These are phyloP conservation scores for Terfezia claveryi DNA, from an alignment of 495 filamentous ascomycete species.

Conservation along the genomic window DNA sequence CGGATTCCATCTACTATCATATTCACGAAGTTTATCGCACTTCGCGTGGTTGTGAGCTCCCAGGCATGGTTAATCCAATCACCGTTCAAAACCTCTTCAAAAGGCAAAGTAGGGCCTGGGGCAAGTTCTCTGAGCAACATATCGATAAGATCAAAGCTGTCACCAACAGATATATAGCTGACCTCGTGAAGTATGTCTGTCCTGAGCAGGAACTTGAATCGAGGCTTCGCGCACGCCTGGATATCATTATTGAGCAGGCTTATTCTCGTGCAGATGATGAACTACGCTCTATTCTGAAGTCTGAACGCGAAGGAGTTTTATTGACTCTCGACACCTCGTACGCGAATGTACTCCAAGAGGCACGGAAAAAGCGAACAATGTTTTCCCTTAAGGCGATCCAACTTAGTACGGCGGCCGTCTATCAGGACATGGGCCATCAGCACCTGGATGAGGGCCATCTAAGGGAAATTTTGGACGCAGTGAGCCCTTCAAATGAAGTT, in stretches of 20 bases:
- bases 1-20: conserved; percentile 15
- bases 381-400: neutral
- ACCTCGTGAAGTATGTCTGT: conserved; percentile 7
- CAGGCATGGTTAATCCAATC: conserved; percentile 21
- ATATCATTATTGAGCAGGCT: conserved; percentile 2
- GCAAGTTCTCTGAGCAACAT: neutral
- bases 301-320: conserved; percentile 21
- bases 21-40: conserved; percentile 18
- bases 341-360: conserved; percentile 15
- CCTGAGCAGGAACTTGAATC: conserved; percentile 4
- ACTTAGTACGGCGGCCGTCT: neutral
- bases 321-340: conserved; percentile 23
- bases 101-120: conserved; percentile 21
- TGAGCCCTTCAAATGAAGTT: conserved; percentile 17
- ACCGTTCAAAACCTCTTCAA: conserved; percentile 21
- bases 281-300: conserved; percentile 14
- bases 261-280: conserved; percentile 9
- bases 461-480: neutral
- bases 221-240: conserved; percentile 6
- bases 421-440: too few relatives aligned
- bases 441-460: neutral
- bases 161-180: conserved; percentile 1
- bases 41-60: conserved; percentile 22
- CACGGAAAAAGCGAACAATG: conserved; percentile 11
- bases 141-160: neutral